Conservation (phyloP, 1,139 yeast species). For the Yamadazyma atmosphaerica region DNA sequence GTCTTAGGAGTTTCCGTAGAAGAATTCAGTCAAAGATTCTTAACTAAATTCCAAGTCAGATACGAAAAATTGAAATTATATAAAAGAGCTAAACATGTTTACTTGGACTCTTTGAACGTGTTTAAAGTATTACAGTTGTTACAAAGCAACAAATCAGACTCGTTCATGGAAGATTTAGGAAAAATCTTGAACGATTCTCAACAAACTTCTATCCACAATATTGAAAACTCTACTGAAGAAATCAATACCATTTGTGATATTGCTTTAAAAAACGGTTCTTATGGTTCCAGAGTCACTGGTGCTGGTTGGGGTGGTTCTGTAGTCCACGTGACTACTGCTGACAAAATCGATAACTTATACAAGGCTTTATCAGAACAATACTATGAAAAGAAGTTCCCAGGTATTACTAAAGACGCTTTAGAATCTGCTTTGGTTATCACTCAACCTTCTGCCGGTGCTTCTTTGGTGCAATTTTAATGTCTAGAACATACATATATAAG, state of each 20-base stretch:
- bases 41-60: conserved; percentile 57
- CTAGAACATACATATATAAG: no score
- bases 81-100: conserved; percentile 64
- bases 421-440: conserved; percentile 56
- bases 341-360: conserved; percentile 44
- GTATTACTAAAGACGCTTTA: conserved; percentile 43
- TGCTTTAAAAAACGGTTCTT: conserved; percentile 57
- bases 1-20: conserved; percentile 43
- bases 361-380: conserved; percentile 50
- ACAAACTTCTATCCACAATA: conserved; percentile 40
- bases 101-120: conserved; percentile 62
- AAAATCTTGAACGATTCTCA: conserved; percentile 61
- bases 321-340: conserved; percentile 58
- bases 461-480: conserved; percentile 28
- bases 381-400: conserved; percentile 51
- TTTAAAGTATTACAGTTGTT: conserved; percentile 49
- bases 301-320: conserved; percentile 85
- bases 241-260: conserved; percentile 53
- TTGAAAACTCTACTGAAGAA: conserved; percentile 59
- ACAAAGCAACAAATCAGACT: conserved; percentile 15
- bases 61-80: conserved; percentile 56
- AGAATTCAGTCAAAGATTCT: conserved; percentile 46
- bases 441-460: conserved; percentile 61
- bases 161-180: conserved; percentile 48
- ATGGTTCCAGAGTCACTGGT: conserved; percentile 72